Evolutionary conservation across 768 basidiomycete species (phyloP).

Genomic region (Russula ochroleuca): DNA sequence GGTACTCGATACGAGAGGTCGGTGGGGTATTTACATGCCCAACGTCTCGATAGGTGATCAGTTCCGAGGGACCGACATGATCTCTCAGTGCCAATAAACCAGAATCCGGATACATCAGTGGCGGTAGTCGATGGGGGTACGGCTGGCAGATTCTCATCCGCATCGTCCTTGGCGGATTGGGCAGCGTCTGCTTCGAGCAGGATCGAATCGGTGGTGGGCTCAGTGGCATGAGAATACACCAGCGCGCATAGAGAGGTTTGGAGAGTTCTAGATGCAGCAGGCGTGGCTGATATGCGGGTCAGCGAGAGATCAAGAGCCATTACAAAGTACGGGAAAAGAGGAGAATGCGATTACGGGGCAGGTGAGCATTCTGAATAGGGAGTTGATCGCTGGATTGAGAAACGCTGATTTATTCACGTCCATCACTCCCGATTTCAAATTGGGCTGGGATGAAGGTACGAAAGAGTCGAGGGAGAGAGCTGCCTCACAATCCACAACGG

Average conservation of each 20-base stretch:
- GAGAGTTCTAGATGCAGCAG: conserved; percentile 65
- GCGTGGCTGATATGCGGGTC: conserved; percentile 10
- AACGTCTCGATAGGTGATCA: too few relatives aligned
- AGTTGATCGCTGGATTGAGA: neutral
- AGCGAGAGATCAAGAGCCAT: neutral
- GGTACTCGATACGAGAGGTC: too few relatives aligned
- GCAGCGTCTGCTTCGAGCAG: conserved; percentile 69
- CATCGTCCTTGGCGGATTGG: conserved; percentile 70
- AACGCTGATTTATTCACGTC: conserved; percentile 3
- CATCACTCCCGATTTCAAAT: conserved; percentile 12
- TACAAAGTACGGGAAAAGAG: neutral
- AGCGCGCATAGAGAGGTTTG: conserved; percentile 82
- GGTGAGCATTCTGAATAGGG: neutral
- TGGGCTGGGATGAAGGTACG: neutral
- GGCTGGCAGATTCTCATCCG: conserved; percentile 54
- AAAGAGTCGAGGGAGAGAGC: neutral
- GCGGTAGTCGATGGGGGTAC: conserved; percentile 32
- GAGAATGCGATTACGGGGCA: neutral
- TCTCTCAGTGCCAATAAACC: too few relatives aligned
- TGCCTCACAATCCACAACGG: neutral
- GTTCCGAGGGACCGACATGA: too few relatives aligned
- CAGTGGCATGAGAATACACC: conserved; percentile 73
- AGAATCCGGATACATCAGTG: conserved; percentile 86
- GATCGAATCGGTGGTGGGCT: conserved; percentile 67
- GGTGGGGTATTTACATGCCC: too few relatives aligned